phyloP scores from a whole-genome alignment of 106 monocot genomes.

The Amphibolis antarctica region DNA sequence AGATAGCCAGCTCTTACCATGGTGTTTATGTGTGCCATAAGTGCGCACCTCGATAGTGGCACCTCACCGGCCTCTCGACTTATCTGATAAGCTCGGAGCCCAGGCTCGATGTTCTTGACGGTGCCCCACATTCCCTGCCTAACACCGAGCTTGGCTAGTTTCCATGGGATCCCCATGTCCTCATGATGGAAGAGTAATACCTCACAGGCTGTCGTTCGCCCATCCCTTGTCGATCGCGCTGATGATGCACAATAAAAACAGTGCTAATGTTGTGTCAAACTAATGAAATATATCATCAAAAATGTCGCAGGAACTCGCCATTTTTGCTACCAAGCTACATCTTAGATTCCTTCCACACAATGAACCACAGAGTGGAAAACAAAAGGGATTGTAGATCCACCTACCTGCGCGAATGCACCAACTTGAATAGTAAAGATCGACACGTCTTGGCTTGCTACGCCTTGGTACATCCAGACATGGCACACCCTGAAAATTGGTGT shows the following conservation, averaged over 20 bases:
- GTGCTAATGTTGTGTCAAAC: neutral
- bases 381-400: neutral
- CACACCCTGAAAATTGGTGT: conserved; percentile 39
- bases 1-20: conserved; percentile 34
- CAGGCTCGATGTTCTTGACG: conserved; percentile 79
- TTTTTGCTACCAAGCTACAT: neutral
- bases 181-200: conserved; percentile 87
- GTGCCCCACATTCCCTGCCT: conserved; percentile 92
- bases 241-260: conserved; percentile 2
- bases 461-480: conserved; percentile 50
- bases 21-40: conserved; percentile 44
- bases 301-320: neutral
- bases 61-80: conserved; percentile 29
- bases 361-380: neutral
- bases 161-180: conserved; percentile 95
- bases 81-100: conserved; percentile 64
- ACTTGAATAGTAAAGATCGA: conserved; percentile 85
- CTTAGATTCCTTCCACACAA: neutral
- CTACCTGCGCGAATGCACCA: conserved; percentile 89
- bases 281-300: neutral
- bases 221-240: conserved; percentile 70
- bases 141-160: conserved; percentile 80
- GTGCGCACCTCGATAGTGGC: conserved; percentile 25
- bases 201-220: conserved; percentile 67
- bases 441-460: conserved; percentile 66